Evolutionary conservation across 768 basidiomycete genomes (phyloP).

Genomic region (Mycena vulgaris): DNA sequence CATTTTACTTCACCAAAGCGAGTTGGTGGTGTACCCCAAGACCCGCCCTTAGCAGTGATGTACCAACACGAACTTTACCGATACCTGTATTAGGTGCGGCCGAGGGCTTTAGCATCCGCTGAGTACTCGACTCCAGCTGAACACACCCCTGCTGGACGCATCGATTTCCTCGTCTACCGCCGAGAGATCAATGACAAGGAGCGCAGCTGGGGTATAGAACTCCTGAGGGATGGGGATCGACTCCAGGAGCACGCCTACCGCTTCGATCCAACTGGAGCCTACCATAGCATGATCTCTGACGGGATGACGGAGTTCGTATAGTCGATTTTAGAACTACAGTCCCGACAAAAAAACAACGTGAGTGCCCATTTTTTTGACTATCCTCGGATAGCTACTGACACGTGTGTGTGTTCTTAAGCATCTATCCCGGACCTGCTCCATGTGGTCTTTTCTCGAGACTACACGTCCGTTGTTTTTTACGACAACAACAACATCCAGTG

Average conservation of each 20-base stretch:
- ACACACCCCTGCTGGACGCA: neutral
- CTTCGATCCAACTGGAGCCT: neutral
- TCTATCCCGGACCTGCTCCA: neutral
- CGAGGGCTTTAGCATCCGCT: neutral
- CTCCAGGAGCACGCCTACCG: neutral
- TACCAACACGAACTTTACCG: slow-evolving; percentile 11
- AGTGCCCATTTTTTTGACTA: slow-evolving; percentile 2
- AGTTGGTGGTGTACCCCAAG: neutral
- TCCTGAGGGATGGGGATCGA: neutral
- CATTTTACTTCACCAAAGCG: neutral
- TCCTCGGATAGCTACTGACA: neutral
- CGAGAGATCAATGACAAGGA: neutral
- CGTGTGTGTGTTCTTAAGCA: neutral
- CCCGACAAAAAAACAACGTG: neutral
- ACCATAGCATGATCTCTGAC: neutral
- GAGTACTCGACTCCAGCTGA: neutral
- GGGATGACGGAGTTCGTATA: neutral
- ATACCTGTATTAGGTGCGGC: neutral
- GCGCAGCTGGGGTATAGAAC: slow-evolving; percentile 10
- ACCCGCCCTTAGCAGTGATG: neutral
- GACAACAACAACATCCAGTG: neutral
- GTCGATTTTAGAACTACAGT: neutral
- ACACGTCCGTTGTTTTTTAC: neutral
- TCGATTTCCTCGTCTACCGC: slow-evolving; percentile 10
- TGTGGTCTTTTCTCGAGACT: neutral